A percentile compares a stretch with the other conserved stretches of the same genome.
Evolutionary conservation across 2,329 filamentous ascomycete species (phyloP).

Genomic region (Colletotrichum neosansevieriae): DNA sequence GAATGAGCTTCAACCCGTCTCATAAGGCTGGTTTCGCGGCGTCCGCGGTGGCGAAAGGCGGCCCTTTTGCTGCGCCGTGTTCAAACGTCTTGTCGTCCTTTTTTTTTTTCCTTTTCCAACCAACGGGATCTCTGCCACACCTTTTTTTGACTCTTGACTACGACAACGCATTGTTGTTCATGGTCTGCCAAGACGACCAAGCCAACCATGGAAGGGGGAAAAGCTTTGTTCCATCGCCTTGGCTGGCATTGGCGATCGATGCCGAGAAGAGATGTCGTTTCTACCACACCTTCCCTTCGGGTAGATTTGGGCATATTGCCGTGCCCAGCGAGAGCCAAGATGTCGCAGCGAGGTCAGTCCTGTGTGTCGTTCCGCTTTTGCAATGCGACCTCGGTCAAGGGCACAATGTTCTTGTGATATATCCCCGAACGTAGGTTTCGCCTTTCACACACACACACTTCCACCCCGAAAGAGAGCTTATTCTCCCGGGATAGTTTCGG

Average conservation of each 20-base stretch:
- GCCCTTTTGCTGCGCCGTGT: background rate
- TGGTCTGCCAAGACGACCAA: conserved; percentile 4
- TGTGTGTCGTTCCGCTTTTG: background rate
- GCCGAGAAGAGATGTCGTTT: conserved; percentile 12
- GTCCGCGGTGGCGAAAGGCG: conserved; percentile 1
- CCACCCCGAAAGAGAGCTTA: background rate
- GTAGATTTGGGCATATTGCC: background rate
- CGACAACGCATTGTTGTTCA: background rate
- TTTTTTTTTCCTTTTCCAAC: background rate
- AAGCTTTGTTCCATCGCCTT: conserved; percentile 12
- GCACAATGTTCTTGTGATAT: conserved; percentile 2
- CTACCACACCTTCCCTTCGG: background rate
- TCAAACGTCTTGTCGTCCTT: background rate
- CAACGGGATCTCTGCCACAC: conserved; percentile 3
- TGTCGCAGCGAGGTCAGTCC: background rate
- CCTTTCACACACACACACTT: background rate
- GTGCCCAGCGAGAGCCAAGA: background rate
- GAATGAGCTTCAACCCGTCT: conserved; percentile 1
- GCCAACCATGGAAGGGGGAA: background rate
- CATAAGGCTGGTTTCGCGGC: background rate
- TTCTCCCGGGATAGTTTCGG: background rate
- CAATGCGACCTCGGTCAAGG: conserved; percentile 13
- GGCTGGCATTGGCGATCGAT: conserved; percentile 8
- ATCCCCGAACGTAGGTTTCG: conserved; percentile 6
- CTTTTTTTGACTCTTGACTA: too few species aligned